Conservation (phyloP, 2,329 filamentous ascomycete genomes). For the Xylaria hypoxylon region DNA sequence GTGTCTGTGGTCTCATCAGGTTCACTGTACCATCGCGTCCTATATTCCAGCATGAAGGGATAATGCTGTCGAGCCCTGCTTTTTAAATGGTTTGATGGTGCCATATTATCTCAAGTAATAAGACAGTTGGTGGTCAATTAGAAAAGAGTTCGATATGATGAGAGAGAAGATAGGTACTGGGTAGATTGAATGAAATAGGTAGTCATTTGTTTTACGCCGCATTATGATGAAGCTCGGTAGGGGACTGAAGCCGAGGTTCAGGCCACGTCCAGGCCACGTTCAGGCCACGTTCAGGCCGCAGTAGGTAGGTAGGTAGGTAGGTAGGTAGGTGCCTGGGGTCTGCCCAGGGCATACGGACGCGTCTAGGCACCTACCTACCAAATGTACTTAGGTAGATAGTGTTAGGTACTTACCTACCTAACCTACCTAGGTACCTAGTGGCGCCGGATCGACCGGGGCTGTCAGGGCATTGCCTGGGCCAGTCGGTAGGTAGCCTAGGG, state of each 20-base stretch:
- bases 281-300: no score
- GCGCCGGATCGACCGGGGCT: no score
- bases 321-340: no score
- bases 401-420: no score
- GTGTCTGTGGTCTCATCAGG: neutral
- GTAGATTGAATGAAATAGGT: neutral
- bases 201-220: no score
- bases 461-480: no score
- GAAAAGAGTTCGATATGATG: neutral
- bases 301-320: no score
- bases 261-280: no score
- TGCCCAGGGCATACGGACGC: no score
- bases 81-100: slow-evolving; percentile 62
- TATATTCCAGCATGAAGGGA: slow-evolving; percentile 80
- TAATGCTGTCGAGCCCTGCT: slow-evolving; percentile 77
- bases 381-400: no score
- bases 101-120: slow-evolving; percentile 46
- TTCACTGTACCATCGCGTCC: slow-evolving; percentile 79
- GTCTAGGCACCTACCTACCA: neutral
- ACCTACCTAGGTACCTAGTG: no score
- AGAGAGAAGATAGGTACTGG: neutral
- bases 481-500: no score
- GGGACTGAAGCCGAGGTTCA: slow-evolving; percentile 18
- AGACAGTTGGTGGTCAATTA: neutral
- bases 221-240: slow-evolving; percentile 3